Evolutionary conservation across 202 grass and related monocot species (phyloP), one percentile per base, ranked within the genome.

Genomic region (Zoysia matrella): DNA sequence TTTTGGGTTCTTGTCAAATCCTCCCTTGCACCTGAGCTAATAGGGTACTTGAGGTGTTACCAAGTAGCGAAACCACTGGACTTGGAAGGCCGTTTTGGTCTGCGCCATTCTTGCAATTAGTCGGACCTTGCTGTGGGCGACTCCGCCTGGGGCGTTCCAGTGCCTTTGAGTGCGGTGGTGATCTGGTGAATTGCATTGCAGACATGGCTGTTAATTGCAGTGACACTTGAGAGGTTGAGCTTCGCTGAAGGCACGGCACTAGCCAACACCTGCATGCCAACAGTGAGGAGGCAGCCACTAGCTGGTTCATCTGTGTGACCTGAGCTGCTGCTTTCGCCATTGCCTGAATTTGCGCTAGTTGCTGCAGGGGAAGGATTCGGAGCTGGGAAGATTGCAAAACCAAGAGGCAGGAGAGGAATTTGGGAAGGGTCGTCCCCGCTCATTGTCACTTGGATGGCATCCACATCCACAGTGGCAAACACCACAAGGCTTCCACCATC

Each of bases 401-500:
- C 95, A 48, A 88, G 84, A 1, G 95, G 95, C 2, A 98, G 95
- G 44, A 98, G 92, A 42, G 92, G 85, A 47, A 98, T 95, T 85
- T 89, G 95, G 65, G 95, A 95, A 47, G 92, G 90, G 53, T 98
- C 95, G 70, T 93, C 90, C 12, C 95, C 92, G 44, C 88, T 93
- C 92, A 98, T 98, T 15, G 90, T 90, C 67, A 94, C 90, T 84
- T 98, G 92, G 65, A 98, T 92, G n/a, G 95, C 89, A 13, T 95
- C 92, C 2, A 98, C 90, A 40, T 95, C 95, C 12, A 98, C 84
- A 0, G 95, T 91, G 2, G 92, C 88, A 22, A 88, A 98, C 70
- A 98, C 88, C 12, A 98, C 88, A 0, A 98, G 83, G 80, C 95
- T 89, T 52, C 92, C 95, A 4, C 92, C 92, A 67, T 84, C 49